Base-by-base conservation (phyloP, 2,329 filamentous ascomycete species). In the Pseudocercospora vitis region DNA sequence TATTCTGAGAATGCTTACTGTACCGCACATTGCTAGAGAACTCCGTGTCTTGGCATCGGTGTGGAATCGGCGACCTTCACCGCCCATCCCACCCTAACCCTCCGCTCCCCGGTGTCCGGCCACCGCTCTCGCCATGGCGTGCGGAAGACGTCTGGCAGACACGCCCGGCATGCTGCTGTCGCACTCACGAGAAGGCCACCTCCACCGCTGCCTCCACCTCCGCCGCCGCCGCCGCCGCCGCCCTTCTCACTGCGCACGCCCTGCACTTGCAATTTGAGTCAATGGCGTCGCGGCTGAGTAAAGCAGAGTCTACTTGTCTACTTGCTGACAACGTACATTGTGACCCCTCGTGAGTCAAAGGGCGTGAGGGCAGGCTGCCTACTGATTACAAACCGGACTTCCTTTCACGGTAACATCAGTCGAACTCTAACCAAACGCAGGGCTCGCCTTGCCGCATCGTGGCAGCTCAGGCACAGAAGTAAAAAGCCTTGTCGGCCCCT, bases 301-400 rank as follows among this genome's bases (percentile, higher is more conserved):
- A 29, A 29, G 4, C 2, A 23, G 16, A 18, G 14, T 6, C 19
- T 40, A 40, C 37, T 24, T 40, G 19, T 40, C 18, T 40, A 40
- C 37, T 40, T 40, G 44, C 23, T 47, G 24, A 47, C 44, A 47
- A n/a, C n/a, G n/a, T n/a, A n/a, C 28, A 39, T 8, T 21, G 32
- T 26, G 19, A 48, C 21, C 2, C n/a, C n/a, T n/a, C 24, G 48
- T 52, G 50, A 48, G 29, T 52, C 50, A 48, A 53, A 48, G 33
- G 44, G 44, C 31, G 18, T 14, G 14, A 14, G n/a, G 24, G 19
- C 12, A 23, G 28, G 26, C 9, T n/a, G 29, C 24, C 40, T 16
- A 37, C 39, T 52, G 44, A 52, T 52, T 52, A 48, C 42, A 47
- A 52, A 52, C 44, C 44, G 48, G 14, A n/a, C n/a, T 28, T 47